Conservation (phyloP, 108 stramenopile genomes). For the Aurantiochytrium sp. region DNA sequence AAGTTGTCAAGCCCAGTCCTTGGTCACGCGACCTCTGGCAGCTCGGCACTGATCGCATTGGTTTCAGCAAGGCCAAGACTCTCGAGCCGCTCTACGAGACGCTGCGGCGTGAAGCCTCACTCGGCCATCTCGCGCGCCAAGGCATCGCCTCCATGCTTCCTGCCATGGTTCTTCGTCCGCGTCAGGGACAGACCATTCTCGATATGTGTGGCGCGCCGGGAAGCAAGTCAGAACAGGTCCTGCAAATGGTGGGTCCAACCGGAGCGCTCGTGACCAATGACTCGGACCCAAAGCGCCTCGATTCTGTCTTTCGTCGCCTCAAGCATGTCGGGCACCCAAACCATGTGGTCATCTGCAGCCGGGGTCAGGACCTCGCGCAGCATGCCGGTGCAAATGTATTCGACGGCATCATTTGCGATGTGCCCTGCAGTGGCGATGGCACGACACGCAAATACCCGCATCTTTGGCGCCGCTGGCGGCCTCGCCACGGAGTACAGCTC, state of each 20-base stretch:
- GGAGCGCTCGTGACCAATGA: conserved; percentile 69
- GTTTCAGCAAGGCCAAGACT: not conserved
- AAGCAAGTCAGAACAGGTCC: conserved; percentile 65
- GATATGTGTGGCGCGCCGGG: conserved; percentile 79
- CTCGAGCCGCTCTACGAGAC: not conserved
- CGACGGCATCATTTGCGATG: conserved; percentile 67
- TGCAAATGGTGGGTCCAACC: not conserved
- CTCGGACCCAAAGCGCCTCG: conserved; percentile 55
- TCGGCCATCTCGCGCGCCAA: conserved; percentile 27
- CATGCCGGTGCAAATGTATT: conserved; percentile 20
- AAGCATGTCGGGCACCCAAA: not conserved
- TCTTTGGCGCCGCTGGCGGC: conserved; percentile 65
- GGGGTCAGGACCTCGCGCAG: not conserved
- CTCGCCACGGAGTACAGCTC: conserved; percentile 47
- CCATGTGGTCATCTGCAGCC: conserved; percentile 3
- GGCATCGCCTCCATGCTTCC: conserved; percentile 25
- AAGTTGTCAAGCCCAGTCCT: not conserved
- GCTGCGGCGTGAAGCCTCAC: not conserved
- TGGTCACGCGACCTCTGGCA: not conserved
- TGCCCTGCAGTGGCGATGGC: conserved; percentile 79
- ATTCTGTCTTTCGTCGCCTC: not conserved
- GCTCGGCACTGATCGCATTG: not conserved
- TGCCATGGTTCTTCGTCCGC: conserved; percentile 3
- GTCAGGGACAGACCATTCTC: conserved; percentile 36
- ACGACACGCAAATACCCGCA: conserved; percentile 71